phyloP scores from a whole-genome alignment of 1,139 yeast species.

The Pichia sp. region DNA sequence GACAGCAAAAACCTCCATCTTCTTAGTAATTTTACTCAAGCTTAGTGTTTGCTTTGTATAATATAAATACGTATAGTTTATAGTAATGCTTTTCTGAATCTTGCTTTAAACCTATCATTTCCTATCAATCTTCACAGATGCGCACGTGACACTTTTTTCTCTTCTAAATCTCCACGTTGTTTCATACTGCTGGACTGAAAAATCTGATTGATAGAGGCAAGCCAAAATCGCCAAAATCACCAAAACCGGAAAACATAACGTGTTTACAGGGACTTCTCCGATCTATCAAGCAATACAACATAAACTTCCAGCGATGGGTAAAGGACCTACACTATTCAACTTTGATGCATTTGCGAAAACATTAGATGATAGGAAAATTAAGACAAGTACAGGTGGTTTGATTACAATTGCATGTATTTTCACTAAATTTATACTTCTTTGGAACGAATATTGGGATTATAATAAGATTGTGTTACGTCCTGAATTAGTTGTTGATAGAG shows the following conservation, averaged over 20 bases:
- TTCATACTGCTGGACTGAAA: too few species aligned
- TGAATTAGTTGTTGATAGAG: constrained; percentile 82
- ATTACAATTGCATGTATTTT: constrained; percentile 68
- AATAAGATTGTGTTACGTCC: constrained; percentile 63
- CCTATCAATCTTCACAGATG: too few species aligned
- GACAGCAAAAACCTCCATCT: constrained; percentile 15
- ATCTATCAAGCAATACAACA: not conserved
- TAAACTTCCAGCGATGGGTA: constrained; percentile 24
- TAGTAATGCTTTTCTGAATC: too few species aligned
- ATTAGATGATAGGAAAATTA: constrained; percentile 84
- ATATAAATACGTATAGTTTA: too few species aligned
- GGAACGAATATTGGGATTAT: constrained; percentile 74
- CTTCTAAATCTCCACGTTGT: too few species aligned
- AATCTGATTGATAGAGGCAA: too few species aligned
- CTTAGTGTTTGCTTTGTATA: not conserved
- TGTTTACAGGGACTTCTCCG: too few species aligned
- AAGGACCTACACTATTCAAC: constrained; percentile 46
- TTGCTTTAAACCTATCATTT: too few species aligned
- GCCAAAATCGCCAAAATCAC: too few species aligned
- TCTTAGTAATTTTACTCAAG: not conserved
- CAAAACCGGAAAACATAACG: too few species aligned
- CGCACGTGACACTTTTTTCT: too few species aligned
- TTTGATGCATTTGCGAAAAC: constrained; percentile 92
- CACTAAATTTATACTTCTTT: constrained; percentile 54
- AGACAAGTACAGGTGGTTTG: constrained; percentile 84